Percentiles rank a stretch among this genome's conserved stretches.
These are phyloP conservation scores for Byssothecium circinans DNA, from an alignment of 2,329 filamentous ascomycete genomes.

Conservation along the genomic window DNA sequence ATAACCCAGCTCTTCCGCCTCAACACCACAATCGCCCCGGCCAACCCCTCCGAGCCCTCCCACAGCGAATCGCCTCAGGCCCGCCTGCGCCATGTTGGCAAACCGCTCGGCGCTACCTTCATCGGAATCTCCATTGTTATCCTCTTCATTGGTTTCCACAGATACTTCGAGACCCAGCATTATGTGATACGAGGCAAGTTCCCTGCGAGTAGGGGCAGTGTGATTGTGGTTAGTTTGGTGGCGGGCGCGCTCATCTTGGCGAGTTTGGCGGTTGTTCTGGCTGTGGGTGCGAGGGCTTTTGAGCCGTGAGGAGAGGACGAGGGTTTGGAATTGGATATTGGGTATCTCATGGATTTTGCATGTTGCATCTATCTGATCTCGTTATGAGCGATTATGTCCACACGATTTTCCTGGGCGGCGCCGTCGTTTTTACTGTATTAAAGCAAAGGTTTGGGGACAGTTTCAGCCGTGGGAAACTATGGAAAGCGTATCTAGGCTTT, in stretches of 20 bases:
- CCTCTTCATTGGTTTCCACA: constrained; percentile 73
- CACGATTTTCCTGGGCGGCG: too few species aligned
- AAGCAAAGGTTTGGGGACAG: too few species aligned
- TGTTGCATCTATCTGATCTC: neutral
- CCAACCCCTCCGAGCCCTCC: constrained; percentile 21
- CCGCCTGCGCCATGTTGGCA: constrained; percentile 32
- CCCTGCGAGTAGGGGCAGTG: constrained; percentile 73
- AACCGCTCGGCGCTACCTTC: constrained; percentile 67
- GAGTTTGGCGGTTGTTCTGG: constrained; percentile 62
- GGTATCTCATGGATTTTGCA: neutral
- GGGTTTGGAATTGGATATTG: constrained; percentile 1
- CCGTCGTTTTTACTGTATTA: too few species aligned
- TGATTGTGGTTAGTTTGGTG: constrained; percentile 68
- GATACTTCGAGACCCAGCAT: constrained; percentile 76
- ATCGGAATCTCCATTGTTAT: constrained; percentile 74
- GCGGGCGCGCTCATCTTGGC: constrained; percentile 62
- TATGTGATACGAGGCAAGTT: constrained; percentile 82
- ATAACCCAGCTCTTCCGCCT: constrained; percentile 84
- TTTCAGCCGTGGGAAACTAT: too few species aligned
- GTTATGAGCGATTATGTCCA: too few species aligned
- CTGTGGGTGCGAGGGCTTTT: constrained; percentile 53
- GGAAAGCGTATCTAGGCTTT: too few species aligned
- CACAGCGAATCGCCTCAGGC: constrained; percentile 12
- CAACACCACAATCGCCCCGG: constrained; percentile 61
- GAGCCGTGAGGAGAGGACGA: constrained; percentile 33